Base-by-base conservation (phyloP, 148 eudicot species). In the Vaccinium vitisidaea region DNA sequence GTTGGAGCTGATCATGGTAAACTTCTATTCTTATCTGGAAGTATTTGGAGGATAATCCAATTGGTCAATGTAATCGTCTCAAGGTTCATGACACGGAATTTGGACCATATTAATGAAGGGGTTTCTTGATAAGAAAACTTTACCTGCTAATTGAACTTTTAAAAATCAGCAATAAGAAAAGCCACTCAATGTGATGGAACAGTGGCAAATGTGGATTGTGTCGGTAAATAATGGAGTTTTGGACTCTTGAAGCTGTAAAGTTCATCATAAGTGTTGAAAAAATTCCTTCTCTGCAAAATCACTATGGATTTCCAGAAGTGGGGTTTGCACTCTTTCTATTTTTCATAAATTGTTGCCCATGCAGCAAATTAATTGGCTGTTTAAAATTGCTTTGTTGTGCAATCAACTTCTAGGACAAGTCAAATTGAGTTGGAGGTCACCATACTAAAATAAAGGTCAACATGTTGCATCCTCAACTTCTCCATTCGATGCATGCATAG, bases 351-450 rank as follows among this genome's bases (percentile, higher is more conserved):
- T 43, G 25, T 49, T 13, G 4, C n/a, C 32, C n/a, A 13, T 76
- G 79, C 55, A n/a, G 79, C 55, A 76, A 49, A n/a, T 30, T 49
- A 48, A 52, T 76, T n/a, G 18, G 79, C 52, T 23, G 21, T 53
- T 78, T 52, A 14, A 48, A 53, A 25, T 53, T 16, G 39, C 81
- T 77, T 77, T 50, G 25, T 25, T 23, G 7, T 49, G 93, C 85
- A 97, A 91, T 90, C 93, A 92, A 82, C 80, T 50, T 36, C 25
- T 39, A n/a, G 32, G 10, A 23, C 23, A 50, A 77, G 36, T 50
- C 80, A 77, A 77, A 49, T 8, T 50, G 32, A 49, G 30, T 46
- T 49, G 80, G 58, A 77, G 27, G 43, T n/a, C 58, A 1, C 81
- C 53, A 15, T 27, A n/a, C 15, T 15, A 36, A 58, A 18, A n/a